Conservation (phyloP, 2,329 filamentous ascomycete species). For the Botrytis paeoniae region DNA sequence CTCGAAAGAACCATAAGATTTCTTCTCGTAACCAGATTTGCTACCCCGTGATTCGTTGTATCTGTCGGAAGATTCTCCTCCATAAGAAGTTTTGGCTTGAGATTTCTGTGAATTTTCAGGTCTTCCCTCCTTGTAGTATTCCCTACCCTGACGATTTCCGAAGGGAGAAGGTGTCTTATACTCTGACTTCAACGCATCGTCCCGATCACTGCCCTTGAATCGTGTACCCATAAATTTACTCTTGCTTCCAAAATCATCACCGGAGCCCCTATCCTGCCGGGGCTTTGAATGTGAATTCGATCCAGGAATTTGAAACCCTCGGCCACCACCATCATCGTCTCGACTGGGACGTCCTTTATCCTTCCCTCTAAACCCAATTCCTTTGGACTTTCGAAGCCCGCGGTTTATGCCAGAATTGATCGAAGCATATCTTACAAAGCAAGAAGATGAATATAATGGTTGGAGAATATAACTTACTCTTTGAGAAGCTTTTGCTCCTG, state of each 20-base stretch:
- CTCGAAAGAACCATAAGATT: background rate
- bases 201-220: background rate
- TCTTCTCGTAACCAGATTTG: background rate
- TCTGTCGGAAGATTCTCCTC: background rate
- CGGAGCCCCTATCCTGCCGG: background rate
- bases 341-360: slow-evolving; percentile 18
- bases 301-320: slow-evolving; percentile 3
- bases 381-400: slow-evolving; percentile 56
- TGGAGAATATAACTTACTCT: slow-evolving; percentile 2
- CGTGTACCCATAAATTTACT: background rate
- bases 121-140: background rate
- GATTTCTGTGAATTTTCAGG: background rate
- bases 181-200: background rate
- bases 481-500: slow-evolving; percentile 21
- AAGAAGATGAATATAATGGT: slow-evolving; percentile 18
- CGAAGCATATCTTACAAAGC: slow-evolving; percentile 47
- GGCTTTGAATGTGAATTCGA: background rate
- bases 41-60: background rate
- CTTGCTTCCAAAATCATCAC: background rate
- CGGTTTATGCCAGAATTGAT: slow-evolving; percentile 67
- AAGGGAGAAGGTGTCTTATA: background rate
- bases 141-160: background rate
- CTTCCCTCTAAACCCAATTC: slow-evolving; percentile 34
- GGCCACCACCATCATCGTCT: background rate
- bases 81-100: background rate